Percentiles rank a stretch among this genome's conserved stretches.
phyloP scores from a whole-genome alignment of 768 basidiomycete genomes.

The Macrolepiota dolichaula region DNA sequence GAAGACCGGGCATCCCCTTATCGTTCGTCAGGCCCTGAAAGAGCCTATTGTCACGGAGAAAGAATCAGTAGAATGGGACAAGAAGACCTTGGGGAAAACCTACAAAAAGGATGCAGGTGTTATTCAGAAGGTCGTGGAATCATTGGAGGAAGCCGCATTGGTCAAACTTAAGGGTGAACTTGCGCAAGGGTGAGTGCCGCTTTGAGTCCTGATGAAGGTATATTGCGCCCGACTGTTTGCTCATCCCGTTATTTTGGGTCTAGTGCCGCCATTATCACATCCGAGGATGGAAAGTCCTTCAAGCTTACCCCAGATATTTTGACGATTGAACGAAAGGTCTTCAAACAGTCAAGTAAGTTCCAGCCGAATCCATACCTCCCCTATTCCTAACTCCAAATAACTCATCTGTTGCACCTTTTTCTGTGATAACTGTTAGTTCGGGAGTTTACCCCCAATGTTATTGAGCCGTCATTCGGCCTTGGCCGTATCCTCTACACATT shows the following conservation, averaged over 20 bases:
- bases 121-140: conserved; percentile 61
- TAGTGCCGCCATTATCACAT: conserved; percentile 54
- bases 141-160: conserved; percentile 65
- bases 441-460: conserved; percentile 96
- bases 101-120: conserved; percentile 79
- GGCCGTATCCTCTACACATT: conserved; percentile 93
- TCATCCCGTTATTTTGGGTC: conserved; percentile 8
- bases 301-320: conserved; percentile 70
- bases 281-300: conserved; percentile 64
- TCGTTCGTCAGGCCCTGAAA: conserved; percentile 83
- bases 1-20: conserved; percentile 79
- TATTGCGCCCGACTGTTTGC: conserved; percentile 6
- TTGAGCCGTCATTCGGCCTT: conserved; percentile 97
- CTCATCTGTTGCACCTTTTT: conserved; percentile 2
- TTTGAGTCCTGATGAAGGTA: background rate
- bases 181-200: conserved; percentile 58
- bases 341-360: conserved; percentile 79
- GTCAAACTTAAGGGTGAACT: conserved; percentile 67
- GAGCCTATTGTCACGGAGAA: conserved; percentile 83
- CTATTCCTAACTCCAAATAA: background rate
- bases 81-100: conserved; percentile 84
- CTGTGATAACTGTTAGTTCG: conserved; percentile 56
- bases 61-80: conserved; percentile 77
- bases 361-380: background rate
- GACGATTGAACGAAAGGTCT: conserved; percentile 76